A percentile compares a stretch with the other conserved stretches of the same genome.
Evolutionary conservation across 2,329 filamentous ascomycete genomes (phyloP).

Genomic region (Aspergillus ibericus): DNA sequence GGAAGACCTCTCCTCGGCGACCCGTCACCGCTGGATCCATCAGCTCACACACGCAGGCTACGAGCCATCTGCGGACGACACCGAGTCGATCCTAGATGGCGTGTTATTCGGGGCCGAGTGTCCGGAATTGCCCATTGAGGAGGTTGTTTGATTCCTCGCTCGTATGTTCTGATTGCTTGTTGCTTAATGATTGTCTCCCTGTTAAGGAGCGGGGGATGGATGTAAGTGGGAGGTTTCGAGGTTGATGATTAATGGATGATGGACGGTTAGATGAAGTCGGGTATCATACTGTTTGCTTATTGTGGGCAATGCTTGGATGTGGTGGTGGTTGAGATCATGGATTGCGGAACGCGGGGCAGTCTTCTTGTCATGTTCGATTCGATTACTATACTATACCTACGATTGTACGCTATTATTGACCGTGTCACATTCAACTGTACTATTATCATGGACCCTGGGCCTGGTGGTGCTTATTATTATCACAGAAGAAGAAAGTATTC

Average conservation of each 20-base stretch:
- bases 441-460: not conserved
- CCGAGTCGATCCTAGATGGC: constrained; percentile 63
- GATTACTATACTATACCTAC: constrained; percentile 1
- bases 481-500: not conserved
- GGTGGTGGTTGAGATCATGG: not conserved
- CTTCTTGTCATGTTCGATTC: not conserved
- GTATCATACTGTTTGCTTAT: not conserved
- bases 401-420: constrained; percentile 9
- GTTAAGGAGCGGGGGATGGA: too few relatives aligned
- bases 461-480: not conserved
- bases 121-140: not conserved
- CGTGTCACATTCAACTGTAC: not conserved
- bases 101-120: constrained; percentile 68
- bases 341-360: not conserved
- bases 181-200: too few relatives aligned
- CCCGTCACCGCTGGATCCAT: constrained; percentile 68
- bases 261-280: not conserved
- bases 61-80: constrained; percentile 50
- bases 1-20: constrained; percentile 53
- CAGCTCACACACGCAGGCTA: constrained; percentile 69
- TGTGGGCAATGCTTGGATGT: not conserved
- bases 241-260: not conserved
- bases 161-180: not conserved
- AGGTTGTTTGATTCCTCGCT: not conserved
- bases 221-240: not conserved